Percentiles rank a stretch among this genome's conserved stretches.
phyloP scores from a whole-genome alignment of 805 yeast genomes.

The Lachancea lanzarotensis region DNA sequence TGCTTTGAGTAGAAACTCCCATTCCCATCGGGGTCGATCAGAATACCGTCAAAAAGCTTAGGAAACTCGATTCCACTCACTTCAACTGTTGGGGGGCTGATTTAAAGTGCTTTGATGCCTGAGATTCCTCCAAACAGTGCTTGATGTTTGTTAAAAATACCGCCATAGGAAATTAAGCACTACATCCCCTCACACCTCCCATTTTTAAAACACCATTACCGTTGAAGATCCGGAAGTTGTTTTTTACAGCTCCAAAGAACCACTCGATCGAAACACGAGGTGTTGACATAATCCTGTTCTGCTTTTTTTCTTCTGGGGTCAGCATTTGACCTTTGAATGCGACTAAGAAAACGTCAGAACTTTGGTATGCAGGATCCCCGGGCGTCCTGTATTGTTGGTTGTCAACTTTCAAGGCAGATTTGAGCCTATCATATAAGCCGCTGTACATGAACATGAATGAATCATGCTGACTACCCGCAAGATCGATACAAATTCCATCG shows the following conservation, averaged over 20 bases:
- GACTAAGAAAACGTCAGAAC: not conserved
- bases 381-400: not conserved
- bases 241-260: slow-evolving; percentile 5
- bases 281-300: not conserved
- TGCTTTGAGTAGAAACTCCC: not conserved
- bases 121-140: slow-evolving; percentile 1
- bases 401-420: not conserved
- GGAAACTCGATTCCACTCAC: slow-evolving; percentile 1
- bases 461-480: slow-evolving; percentile 2
- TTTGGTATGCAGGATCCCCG: slow-evolving; percentile 2
- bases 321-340: not conserved
- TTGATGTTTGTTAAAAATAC: slow-evolving; percentile 3
- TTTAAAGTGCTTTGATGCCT: not conserved
- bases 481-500: slow-evolving; percentile 2
- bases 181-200: slow-evolving; percentile 3
- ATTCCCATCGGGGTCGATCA: not conserved
- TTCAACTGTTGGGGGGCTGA: slow-evolving; percentile 1
- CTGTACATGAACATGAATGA: slow-evolving; percentile 1
- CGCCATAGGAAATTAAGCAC: slow-evolving; percentile 3
- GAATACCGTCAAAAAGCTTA: not conserved
- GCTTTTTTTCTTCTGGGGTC: slow-evolving; percentile 1
- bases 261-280: slow-evolving; percentile 4
- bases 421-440: not conserved
- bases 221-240: slow-evolving; percentile 1
- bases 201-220: not conserved